Evolutionary conservation across 148 eudicot species (phyloP), one percentile per base, ranked within the genome.

Genomic region (Limonium bicolor): DNA sequence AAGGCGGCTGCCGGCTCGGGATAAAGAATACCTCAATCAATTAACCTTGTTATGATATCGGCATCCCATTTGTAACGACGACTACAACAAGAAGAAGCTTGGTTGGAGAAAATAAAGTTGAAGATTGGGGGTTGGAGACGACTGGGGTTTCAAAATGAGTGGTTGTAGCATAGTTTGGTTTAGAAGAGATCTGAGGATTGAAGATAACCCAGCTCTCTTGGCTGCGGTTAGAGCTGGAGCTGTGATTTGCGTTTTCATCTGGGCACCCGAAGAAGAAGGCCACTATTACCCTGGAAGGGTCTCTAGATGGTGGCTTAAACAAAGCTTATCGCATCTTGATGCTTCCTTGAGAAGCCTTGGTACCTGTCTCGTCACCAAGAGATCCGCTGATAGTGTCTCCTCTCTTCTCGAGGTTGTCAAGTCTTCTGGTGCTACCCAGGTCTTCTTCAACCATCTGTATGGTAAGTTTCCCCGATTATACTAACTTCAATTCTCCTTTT

Each of bases 251-350:
- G 66, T 78, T 0, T 92, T 76, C 59, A 53, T 92, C 27, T 92
- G 95, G 95, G 88, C 99, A 32, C 99, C 99, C 45, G 99, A 92
- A 53, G 99, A 92, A 59, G 99, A 92, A 65, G 94, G 95, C 0
- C 77, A 71, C 45, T 92, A 69, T 48, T 71, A 71, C 32, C 95
- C 99, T 24, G 99, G 99, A 4, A 79, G 95, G 57, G 99, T 85
- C 3, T 92, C 99, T 1, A 67, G 99, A 51, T 92, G 95, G 95
- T 85, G 99, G 99, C 78, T 92, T 1, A 92, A 92, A 57, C 80
- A 92, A 29, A 92, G 99, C 36, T 70, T 92, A 48, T 52, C 71
- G 24, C 78, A 78, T 23, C 93, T 92, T 57, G 95, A 86, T 68
- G 71, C 75, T 28, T 85, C 95, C 46, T 67, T 92, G 10, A 74